phyloP scores from a whole-genome alignment of 805 yeast species.

The Priceomyces medius region DNA sequence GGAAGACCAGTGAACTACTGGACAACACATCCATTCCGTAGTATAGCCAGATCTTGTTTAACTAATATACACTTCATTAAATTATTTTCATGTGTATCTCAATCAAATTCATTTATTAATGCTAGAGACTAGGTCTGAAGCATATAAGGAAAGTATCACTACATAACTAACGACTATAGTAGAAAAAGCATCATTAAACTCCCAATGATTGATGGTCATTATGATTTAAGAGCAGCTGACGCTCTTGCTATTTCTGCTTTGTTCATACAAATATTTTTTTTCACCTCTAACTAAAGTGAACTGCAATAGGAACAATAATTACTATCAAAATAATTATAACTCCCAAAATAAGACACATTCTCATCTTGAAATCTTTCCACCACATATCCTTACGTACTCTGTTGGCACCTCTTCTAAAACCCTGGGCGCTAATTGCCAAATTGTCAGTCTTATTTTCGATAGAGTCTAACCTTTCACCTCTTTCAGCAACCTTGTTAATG shows the following conservation, averaged over 20 bases:
- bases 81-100: neutral
- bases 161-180: slow-evolving; percentile 1
- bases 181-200: neutral
- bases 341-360: slow-evolving; percentile 80
- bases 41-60: neutral
- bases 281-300: slow-evolving; percentile 69
- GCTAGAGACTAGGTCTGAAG: neutral
- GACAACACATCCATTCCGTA: neutral
- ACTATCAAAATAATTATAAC: slow-evolving; percentile 76
- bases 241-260: neutral
- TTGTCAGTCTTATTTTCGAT: slow-evolving; percentile 92
- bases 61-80: neutral
- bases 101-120: slow-evolving; percentile 1
- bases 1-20: slow-evolving; percentile 39
- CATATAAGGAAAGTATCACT: slow-evolving; percentile 1
- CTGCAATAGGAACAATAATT: slow-evolving; percentile 91
- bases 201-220: neutral
- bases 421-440: slow-evolving; percentile 87
- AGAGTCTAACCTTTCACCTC: slow-evolving; percentile 90
- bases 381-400: slow-evolving; percentile 98
- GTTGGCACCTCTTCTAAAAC: slow-evolving; percentile 95
- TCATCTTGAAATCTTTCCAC: slow-evolving; percentile 98
- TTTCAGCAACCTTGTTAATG: slow-evolving; percentile 90
- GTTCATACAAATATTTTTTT: neutral
- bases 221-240: neutral